Evolutionary conservation across 495 filamentous ascomycete species (phyloP), one percentile per base, ranked within the genome.

Genomic region (Neurospora sp.): DNA sequence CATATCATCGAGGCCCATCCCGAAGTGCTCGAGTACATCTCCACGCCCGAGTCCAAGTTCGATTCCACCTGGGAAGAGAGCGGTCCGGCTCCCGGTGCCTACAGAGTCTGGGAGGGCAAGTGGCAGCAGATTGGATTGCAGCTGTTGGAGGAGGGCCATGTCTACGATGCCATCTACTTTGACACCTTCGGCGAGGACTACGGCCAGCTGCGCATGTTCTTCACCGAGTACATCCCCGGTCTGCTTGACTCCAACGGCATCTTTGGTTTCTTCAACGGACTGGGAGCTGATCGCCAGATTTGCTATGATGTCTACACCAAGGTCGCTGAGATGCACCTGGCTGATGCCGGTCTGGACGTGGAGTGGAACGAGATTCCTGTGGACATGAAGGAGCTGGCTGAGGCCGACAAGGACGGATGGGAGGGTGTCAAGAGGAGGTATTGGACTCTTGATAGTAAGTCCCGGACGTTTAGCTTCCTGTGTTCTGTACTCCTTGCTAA

Each of bases 181-280:
- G 96, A 98, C 79, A 99, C 96, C 0, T 99, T 98, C 76, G 96
- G 94, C 9, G 96, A 98, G 82, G 90, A 92, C 66, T 99, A 99
- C 82, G 84, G 82, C 6, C 92, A 93, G 79, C 88, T 99, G 48
- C 90, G 90, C 40, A 85, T 89, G 40, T 99, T 99, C 83, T 97
- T 99, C 80, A 89, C 86, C 14, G 95, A 99, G 79, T 90, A 90
- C 75, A 89, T 98, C 0, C 91, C 96, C 68, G 90, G 88, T 0
- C 79, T 98, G 53, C 82, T 99, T 5, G 91, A 92, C 78, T 83
- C 87, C 68, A 81, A 89, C 18, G 93, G 94, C 0, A 88, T 84
- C 20, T 99, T 96, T 83, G 89, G 94, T 27, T 98, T 97, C 84
- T 99, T 98, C 81, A 96, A 98, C 79, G 96, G 96, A 0, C 88